phyloP scores from a whole-genome alignment of 1,139 yeast species.

The Ashbya aceris region DNA sequence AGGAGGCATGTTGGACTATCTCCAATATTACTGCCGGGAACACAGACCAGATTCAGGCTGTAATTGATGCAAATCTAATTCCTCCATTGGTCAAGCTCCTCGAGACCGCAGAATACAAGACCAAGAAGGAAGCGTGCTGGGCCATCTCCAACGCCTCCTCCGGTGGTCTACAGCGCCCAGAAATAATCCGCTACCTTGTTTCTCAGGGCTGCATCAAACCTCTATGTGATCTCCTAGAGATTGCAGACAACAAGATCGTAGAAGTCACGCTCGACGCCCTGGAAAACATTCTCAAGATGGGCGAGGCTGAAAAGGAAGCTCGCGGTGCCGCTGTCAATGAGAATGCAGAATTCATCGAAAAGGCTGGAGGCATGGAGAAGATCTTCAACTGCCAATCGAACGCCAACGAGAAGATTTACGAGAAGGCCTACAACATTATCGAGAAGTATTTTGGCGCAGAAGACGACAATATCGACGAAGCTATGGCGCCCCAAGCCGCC shows the following conservation, averaged over 20 bases:
- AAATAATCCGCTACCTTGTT: slow-evolving; percentile 85
- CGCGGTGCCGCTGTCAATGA: slow-evolving; percentile 63
- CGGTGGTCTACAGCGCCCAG: slow-evolving; percentile 88
- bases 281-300: slow-evolving; percentile 87
- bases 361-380: slow-evolving; percentile 98
- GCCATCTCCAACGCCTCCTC: slow-evolving; percentile 96
- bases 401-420: slow-evolving; percentile 84
- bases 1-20: slow-evolving; percentile 98
- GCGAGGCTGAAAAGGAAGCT: slow-evolving; percentile 83
- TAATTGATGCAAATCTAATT: slow-evolving; percentile 84
- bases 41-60: slow-evolving; percentile 91
- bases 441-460: slow-evolving; percentile 87
- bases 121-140: slow-evolving; percentile 99
- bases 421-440: slow-evolving; percentile 82
- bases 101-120: slow-evolving; percentile 79
- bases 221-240: slow-evolving; percentile 78
- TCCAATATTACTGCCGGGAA: slow-evolving; percentile 98
- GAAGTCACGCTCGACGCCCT: slow-evolving; percentile 94
- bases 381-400: slow-evolving; percentile 89
- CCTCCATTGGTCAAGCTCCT: slow-evolving; percentile 86
- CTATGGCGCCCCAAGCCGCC: slow-evolving; percentile 71
- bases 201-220: slow-evolving; percentile 96
- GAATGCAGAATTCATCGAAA: slow-evolving; percentile 87
- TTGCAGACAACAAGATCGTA: slow-evolving; percentile 84
- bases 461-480: slow-evolving; percentile 68